Evolutionary conservation across 1,284 basidiomycete genomes (phyloP).

Genomic region (Cystobasidium sp.): DNA sequence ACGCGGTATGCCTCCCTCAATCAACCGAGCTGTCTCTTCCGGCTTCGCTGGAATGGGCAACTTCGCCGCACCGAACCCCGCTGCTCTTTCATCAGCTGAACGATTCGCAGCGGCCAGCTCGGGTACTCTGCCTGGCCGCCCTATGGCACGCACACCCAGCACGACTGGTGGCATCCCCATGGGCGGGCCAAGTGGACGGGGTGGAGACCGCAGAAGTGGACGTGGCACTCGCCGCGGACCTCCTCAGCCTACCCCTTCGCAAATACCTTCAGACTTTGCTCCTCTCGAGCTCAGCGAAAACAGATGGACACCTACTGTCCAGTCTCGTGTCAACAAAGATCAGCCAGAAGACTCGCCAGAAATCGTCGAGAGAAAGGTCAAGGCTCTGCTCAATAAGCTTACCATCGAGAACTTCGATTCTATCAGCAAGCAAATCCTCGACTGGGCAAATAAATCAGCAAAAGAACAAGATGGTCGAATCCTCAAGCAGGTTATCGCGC

Average conservation of each 20-base stretch:
- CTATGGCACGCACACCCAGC: constrained; percentile 47
- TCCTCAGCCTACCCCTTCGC: constrained; percentile 48
- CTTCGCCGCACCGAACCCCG: constrained; percentile 59
- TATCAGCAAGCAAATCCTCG: constrained; percentile 88
- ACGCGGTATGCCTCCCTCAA: constrained; percentile 29
- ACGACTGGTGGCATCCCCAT: constrained; percentile 45
- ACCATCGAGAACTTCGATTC: constrained; percentile 97
- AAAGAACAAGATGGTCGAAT: constrained; percentile 91
- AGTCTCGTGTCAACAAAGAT: constrained; percentile 46
- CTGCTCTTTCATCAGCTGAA: constrained; percentile 39
- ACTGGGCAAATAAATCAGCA: constrained; percentile 91
- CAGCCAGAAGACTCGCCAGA: constrained; percentile 71
- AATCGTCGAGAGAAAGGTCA: constrained; percentile 91
- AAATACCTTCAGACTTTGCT: constrained; percentile 62
- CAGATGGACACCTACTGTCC: constrained; percentile 70
- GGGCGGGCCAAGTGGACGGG: constrained; percentile 52
- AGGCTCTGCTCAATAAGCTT: constrained; percentile 89
- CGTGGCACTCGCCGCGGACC: constrained; percentile 53
- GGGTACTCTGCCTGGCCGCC: constrained; percentile 39
- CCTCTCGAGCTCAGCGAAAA: constrained; percentile 79
- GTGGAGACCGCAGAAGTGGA: constrained; percentile 51
- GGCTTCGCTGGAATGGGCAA: constrained; percentile 67
- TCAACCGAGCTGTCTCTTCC: constrained; percentile 38
- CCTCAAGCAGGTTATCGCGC: constrained; percentile 90
- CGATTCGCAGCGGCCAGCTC: constrained; percentile 38